Evolutionary conservation across 1,139 yeast species (phyloP).

Genomic region (Kurtzmaniella quercitrusa): DNA sequence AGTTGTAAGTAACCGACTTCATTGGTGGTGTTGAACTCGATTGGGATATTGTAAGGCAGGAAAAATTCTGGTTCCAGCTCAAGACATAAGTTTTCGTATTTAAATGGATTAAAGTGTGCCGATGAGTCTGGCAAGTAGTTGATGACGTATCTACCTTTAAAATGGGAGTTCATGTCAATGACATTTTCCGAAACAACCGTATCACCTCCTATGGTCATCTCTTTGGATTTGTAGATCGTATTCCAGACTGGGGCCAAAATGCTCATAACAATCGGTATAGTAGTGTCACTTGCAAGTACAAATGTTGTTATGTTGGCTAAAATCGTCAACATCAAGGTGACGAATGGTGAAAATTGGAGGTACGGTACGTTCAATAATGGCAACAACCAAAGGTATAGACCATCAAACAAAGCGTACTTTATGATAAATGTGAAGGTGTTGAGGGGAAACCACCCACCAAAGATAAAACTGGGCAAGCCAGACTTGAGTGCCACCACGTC

Average conservation of each 20-base stretch:
- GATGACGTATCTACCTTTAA: slow-evolving; percentile 80
- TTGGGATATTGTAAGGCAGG: slow-evolving; percentile 44
- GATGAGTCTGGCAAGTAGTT: slow-evolving; percentile 90
- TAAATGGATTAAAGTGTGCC: slow-evolving; percentile 76
- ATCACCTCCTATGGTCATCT: slow-evolving; percentile 66
- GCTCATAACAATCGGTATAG: slow-evolving; percentile 31
- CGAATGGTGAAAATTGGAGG: slow-evolving; percentile 54
- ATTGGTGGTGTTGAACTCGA: slow-evolving; percentile 76
- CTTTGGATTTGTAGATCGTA: slow-evolving; percentile 44
- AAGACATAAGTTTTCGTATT: slow-evolving; percentile 55
- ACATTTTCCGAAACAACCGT: slow-evolving; percentile 37
- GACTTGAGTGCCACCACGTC: slow-evolving; percentile 52
- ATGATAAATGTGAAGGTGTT: slow-evolving; percentile 56
- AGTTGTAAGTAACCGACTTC: slow-evolving; percentile 68
- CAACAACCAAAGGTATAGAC: slow-evolving; percentile 59
- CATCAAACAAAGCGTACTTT: slow-evolving; percentile 73
- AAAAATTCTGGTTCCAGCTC: slow-evolving; percentile 22
- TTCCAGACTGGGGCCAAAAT: slow-evolving; percentile 44
- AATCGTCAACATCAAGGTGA: slow-evolving; percentile 42
- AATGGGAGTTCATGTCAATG: slow-evolving; percentile 64
- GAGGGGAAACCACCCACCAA: slow-evolving; percentile 19
- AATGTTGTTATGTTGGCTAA: slow-evolving; percentile 35
- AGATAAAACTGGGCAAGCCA: slow-evolving; percentile 19
- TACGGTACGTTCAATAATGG: slow-evolving; percentile 77
- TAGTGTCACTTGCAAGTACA: slow-evolving; percentile 36